Conservation (phyloP, 148 eudicot species). For the Vaccinium myrtillus region DNA sequence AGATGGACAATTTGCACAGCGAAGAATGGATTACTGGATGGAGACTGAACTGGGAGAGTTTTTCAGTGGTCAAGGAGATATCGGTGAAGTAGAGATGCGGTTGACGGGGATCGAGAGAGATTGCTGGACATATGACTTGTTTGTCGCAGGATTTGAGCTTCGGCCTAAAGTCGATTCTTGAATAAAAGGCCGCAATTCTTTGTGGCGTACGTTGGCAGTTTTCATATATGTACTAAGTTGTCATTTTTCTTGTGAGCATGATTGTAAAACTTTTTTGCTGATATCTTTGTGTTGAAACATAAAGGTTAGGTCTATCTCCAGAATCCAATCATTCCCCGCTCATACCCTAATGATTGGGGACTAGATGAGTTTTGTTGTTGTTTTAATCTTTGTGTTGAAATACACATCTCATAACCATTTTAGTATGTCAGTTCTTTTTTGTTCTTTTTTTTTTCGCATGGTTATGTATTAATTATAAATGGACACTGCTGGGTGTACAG, state of each 20-base stretch:
- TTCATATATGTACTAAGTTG: not conserved
- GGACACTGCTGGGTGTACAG: too few relatives aligned
- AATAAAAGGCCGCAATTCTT: not conserved
- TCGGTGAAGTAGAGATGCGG: slow-evolving; percentile 38
- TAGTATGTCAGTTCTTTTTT: too few relatives aligned
- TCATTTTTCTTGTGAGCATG: not conserved
- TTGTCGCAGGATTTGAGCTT: slow-evolving; percentile 66
- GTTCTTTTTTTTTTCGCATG: too few relatives aligned
- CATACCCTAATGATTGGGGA: too few relatives aligned
- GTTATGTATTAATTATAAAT: too few relatives aligned
- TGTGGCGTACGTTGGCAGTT: not conserved
- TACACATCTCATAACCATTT: too few relatives aligned
- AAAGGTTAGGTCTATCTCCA: too few relatives aligned
- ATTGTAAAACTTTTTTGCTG: not conserved
- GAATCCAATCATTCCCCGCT: rapidly evolving
- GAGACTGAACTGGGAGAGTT: slow-evolving; percentile 62
- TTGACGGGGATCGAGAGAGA: slow-evolving; percentile 37
- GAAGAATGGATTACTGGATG: slow-evolving; percentile 47
- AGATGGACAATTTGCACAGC: too few relatives aligned
- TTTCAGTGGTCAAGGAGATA: slow-evolving; percentile 18
- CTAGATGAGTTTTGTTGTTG: too few relatives aligned
- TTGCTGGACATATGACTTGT: slow-evolving; percentile 47
- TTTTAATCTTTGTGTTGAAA: too few relatives aligned
- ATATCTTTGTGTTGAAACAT: too few relatives aligned
- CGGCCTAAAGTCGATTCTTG: slow-evolving; percentile 36